A percentile compares a stretch with the other conserved stretches of the same genome.
These are phyloP conservation scores for Naganishia liquefaciens DNA, from an alignment of 1,284 basidiomycete genomes.

Conservation along the genomic window DNA sequence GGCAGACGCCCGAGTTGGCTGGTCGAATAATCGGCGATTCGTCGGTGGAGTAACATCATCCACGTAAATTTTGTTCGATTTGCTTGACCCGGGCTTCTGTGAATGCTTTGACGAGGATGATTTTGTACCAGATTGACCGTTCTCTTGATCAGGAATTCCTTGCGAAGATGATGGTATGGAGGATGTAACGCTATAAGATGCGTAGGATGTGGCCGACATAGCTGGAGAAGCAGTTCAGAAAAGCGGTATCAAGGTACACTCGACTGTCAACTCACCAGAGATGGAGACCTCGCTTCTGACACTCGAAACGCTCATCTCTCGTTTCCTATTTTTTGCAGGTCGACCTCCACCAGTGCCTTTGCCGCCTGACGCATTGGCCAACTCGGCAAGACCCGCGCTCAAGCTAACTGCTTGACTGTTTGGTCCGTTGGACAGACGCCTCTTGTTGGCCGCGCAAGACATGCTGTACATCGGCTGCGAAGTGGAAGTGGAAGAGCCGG, in stretches of 20 bases:
- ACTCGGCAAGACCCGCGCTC: slow-evolving; percentile 18
- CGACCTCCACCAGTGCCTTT: slow-evolving; percentile 1
- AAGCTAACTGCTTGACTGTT: slow-evolving; percentile 18
- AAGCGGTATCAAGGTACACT: background rate
- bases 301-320: slow-evolving; percentile 30
- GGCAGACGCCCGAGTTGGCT: background rate
- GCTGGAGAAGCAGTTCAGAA: slow-evolving; percentile 2
- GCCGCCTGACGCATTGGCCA: slow-evolving; percentile 15
- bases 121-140: too few relatives aligned
- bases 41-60: background rate
- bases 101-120: too few relatives aligned
- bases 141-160: too few relatives aligned
- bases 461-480: slow-evolving; percentile 19
- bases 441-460: slow-evolving; percentile 20
- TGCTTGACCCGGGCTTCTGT: background rate
- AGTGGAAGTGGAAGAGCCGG: slow-evolving; percentile 6
- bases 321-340: slow-evolving; percentile 19
- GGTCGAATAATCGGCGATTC: slow-evolving; percentile 19
- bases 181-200: slow-evolving; percentile 26
- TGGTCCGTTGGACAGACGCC: slow-evolving; percentile 15
- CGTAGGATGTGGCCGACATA: slow-evolving; percentile 24
- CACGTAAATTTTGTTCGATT: slow-evolving; percentile 3
- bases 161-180: background rate
- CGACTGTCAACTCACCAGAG: slow-evolving; percentile 10
- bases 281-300: slow-evolving; percentile 29